Evolutionary conservation across 495 filamentous ascomycete species (phyloP).

Genomic region (Glutinoglossum americanum): DNA sequence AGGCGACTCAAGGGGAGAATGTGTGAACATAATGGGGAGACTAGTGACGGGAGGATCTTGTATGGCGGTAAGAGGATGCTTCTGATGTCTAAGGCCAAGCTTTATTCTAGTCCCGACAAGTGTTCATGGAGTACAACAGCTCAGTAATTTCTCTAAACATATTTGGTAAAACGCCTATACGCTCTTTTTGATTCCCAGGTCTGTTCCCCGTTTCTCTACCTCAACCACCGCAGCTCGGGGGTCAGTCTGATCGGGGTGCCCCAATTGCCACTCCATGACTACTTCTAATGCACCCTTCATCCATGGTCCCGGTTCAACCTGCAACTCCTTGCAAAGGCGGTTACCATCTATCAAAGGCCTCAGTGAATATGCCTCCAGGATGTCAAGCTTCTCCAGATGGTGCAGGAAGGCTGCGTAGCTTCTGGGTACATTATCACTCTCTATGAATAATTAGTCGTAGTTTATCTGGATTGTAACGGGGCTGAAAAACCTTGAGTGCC

Average conservation of each 20-base stretch:
- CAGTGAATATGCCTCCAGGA: constrained; percentile 27
- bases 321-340: constrained; percentile 37
- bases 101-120: background rate
- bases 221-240: constrained; percentile 42
- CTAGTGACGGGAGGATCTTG: too few species aligned
- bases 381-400: constrained; percentile 27
- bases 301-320: constrained; percentile 51
- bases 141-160: background rate
- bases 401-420: constrained; percentile 34
- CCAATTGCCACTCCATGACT: constrained; percentile 66
- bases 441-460: background rate
- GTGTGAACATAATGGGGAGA: too few species aligned
- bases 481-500: background rate
- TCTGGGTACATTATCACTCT: constrained; percentile 11
- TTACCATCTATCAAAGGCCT: constrained; percentile 45
- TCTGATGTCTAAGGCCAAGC: background rate
- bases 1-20: too few species aligned
- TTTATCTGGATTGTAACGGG: background rate
- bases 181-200: constrained; percentile 14
- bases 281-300: constrained; percentile 48
- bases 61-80: too few species aligned
- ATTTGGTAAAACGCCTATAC: background rate
- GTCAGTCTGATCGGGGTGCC: constrained; percentile 43
- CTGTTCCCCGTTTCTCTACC: constrained; percentile 28
- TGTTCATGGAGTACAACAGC: background rate